Conservation (phyloP, 2,329 filamentous ascomycete species). For the Talaromyces verruculosus region DNA sequence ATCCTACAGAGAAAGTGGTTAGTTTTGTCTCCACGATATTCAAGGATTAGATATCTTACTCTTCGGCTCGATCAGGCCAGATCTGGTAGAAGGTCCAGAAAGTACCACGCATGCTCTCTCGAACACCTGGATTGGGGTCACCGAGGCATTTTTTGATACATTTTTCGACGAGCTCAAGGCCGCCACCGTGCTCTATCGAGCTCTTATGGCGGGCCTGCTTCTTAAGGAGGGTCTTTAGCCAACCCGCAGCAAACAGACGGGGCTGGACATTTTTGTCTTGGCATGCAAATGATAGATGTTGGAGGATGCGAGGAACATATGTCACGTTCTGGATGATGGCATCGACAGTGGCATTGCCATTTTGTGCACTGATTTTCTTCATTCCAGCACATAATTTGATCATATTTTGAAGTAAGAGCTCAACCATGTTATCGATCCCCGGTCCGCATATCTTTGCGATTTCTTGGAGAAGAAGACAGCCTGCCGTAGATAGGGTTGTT, state of each 20-base stretch:
- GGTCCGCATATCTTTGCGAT: conserved; percentile 73
- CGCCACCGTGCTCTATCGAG: conserved; percentile 80
- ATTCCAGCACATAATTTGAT: conserved; percentile 86
- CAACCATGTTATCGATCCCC: conserved; percentile 81
- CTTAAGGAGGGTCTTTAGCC: conserved; percentile 79
- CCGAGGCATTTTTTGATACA: conserved; percentile 83
- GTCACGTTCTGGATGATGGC: conserved; percentile 75
- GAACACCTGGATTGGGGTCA: conserved; percentile 85
- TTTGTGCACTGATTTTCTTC: conserved; percentile 88
- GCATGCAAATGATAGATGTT: conserved; percentile 77
- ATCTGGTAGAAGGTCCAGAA: conserved; percentile 80
- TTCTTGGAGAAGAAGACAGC: conserved; percentile 80
- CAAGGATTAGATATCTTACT: conserved; percentile 50
- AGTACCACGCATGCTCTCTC: conserved; percentile 78
- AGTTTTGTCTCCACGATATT: conserved; percentile 23
- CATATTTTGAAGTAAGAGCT: conserved; percentile 83
- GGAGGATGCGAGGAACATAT: conserved; percentile 77
- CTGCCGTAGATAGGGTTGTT: conserved; percentile 86
- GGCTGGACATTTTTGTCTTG: conserved; percentile 94
- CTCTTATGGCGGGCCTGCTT: conserved; percentile 75
- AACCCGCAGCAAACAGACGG: conserved; percentile 72
- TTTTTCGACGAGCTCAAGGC: conserved; percentile 80
- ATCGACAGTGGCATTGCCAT: conserved; percentile 78
- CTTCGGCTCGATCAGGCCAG: conserved; percentile 76
- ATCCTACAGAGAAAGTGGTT: conserved; percentile 56